phyloP scores from a whole-genome alignment of 192 early-diverging fungal species.

The Chytriomyces sp. region DNA sequence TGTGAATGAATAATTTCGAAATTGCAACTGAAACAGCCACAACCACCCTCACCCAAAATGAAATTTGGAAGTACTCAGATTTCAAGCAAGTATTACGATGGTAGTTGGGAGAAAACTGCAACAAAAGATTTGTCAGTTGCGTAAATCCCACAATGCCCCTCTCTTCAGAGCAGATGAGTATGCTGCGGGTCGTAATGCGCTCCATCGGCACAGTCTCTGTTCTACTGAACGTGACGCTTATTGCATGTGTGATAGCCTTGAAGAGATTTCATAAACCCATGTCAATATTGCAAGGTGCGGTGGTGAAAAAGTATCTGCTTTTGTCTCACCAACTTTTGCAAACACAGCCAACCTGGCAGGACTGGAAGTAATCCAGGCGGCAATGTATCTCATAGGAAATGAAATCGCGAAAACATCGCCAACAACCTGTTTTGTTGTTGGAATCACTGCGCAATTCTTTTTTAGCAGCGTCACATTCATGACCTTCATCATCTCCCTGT shows the following conservation, averaged over 20 bases:
- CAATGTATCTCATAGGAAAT: not conserved
- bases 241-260: no score
- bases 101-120: no score
- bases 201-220: no score
- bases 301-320: not conserved
- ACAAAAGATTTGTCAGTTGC: no score
- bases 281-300: not conserved
- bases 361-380: not conserved
- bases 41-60: no score
- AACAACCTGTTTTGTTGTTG: not conserved
- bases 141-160: no score
- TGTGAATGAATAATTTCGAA: not conserved
- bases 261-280: no score
- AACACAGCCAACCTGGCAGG: not conserved
- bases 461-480: not conserved
- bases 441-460: not conserved
- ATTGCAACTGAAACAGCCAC: not conserved
- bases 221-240: no score
- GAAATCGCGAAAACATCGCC: not conserved
- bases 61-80: no score
- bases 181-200: no score
- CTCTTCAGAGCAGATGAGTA: no score
- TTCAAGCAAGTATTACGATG: no score
- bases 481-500: not conserved
- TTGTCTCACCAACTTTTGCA: not conserved